Evolutionary conservation across 148 eudicot species (phyloP).

Genomic region (Chenopodium quinoa): DNA sequence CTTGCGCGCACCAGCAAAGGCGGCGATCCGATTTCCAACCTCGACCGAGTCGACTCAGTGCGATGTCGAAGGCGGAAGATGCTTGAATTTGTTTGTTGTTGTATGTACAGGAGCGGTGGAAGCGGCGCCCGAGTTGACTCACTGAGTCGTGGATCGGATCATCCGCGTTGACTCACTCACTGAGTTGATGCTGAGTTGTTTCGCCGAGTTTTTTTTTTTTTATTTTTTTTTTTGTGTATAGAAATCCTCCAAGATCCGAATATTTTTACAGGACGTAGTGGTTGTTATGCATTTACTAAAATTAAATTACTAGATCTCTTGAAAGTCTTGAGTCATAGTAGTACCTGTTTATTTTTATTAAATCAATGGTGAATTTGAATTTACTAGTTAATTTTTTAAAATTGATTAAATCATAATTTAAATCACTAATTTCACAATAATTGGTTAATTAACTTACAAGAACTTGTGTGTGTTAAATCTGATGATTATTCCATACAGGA

Average conservation of each 20-base stretch:
- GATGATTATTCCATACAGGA: too few relatives aligned
- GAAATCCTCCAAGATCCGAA: slow-evolving; percentile 4
- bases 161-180: slow-evolving; percentile 15
- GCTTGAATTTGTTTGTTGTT: neutral
- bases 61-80: slow-evolving; percentile 43
- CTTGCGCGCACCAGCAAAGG: slow-evolving; percentile 55
- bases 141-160: neutral
- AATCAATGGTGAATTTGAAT: slow-evolving; percentile 8
- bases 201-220: slow-evolving; percentile 23
- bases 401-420: neutral
- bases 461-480: too few relatives aligned
- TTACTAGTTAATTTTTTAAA: neutral
- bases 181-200: slow-evolving; percentile 21
- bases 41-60: slow-evolving; percentile 43
- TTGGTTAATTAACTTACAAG: too few relatives aligned
- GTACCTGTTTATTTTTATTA: slow-evolving; percentile 6
- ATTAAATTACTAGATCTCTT: slow-evolving; percentile 3
- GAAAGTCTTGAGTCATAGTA: neutral
- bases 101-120: slow-evolving; percentile 33
- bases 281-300: neutral
- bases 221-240: neutral
- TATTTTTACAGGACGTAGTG: slow-evolving; percentile 7
- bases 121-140: slow-evolving; percentile 12
- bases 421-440: too few relatives aligned
- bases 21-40: slow-evolving; percentile 42